Conservation (phyloP, 1,284 basidiomycete genomes). For the Austroboletus novae-zelandiae region DNA sequence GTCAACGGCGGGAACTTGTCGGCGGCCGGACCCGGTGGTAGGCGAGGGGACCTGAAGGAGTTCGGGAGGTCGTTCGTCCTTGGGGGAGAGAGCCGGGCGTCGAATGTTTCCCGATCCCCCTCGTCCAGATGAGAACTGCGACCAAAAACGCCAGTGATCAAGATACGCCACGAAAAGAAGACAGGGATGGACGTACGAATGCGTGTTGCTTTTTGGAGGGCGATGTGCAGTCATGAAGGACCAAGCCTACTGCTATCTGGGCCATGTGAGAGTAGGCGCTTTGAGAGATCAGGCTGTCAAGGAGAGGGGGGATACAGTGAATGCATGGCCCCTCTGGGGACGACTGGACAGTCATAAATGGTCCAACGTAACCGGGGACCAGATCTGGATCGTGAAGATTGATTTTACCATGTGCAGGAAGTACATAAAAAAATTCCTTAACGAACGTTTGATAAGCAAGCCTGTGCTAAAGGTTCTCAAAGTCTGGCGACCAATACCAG, state of each 20-base stretch:
- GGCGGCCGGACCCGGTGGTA: constrained; percentile 42
- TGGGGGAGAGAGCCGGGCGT: constrained; percentile 37
- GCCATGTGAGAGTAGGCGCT: constrained; percentile 7
- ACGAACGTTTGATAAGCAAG: constrained; percentile 22
- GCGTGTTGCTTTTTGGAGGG: constrained; percentile 33
- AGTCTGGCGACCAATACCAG: not conserved
- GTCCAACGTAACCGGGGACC: not conserved
- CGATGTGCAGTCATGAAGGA: constrained; percentile 11
- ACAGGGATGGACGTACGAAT: constrained; percentile 30
- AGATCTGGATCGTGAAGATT: constrained; percentile 4
- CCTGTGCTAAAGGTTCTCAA: not conserved
- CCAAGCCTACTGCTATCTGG: constrained; percentile 4
- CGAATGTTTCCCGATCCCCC: constrained; percentile 69
- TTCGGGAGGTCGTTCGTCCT: constrained; percentile 31
- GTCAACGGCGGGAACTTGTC: constrained; percentile 35
- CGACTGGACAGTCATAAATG: constrained; percentile 20
- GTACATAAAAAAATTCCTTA: not conserved
- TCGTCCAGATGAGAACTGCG: constrained; percentile 56
- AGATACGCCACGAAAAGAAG: not conserved
- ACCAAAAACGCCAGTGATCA: not conserved
- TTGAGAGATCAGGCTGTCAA: not conserved
- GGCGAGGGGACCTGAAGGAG: constrained; percentile 40
- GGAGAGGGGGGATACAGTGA: not conserved
- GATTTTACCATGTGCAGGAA: not conserved
- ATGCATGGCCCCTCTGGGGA: not conserved